Evolutionary conservation across 78 protist species (phyloP).

Genomic region (Neovahlkampfia damariscottae): DNA sequence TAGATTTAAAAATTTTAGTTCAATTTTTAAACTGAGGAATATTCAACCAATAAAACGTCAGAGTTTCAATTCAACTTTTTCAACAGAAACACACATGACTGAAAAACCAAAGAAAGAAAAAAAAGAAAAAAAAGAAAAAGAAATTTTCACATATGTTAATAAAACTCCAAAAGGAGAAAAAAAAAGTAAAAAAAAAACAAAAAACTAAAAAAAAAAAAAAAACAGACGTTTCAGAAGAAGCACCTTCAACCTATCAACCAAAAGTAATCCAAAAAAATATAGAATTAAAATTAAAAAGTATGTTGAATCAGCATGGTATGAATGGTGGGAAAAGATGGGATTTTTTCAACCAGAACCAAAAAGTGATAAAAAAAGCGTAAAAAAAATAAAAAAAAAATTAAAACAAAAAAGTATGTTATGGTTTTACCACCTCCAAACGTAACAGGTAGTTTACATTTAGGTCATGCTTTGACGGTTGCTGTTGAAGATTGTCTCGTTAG

Average conservation of each 20-base stretch:
- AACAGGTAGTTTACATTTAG: slow-evolving; percentile 97
- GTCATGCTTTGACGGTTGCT: slow-evolving; percentile 94
- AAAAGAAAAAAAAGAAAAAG: background rate
- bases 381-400: slow-evolving; percentile 2
- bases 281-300: background rate
- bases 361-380: background rate
- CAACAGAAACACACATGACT: background rate
- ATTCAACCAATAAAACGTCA: no score
- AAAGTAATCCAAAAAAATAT: background rate
- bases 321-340: slow-evolving; percentile 87
- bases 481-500: slow-evolving; percentile 74
- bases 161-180: background rate
- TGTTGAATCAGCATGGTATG: slow-evolving; percentile 88
- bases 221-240: slow-evolving; percentile 5
- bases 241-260: background rate
- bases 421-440: slow-evolving; percentile 99
- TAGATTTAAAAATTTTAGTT: no score
- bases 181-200: background rate
- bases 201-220: slow-evolving; percentile 14
- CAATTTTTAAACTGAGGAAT: no score
- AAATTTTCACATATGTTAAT: background rate
- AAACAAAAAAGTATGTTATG: slow-evolving; percentile 58
- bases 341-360: slow-evolving; percentile 63
- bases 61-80: background rate
- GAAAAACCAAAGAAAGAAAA: background rate